Evolutionary conservation across 106 monocot species (phyloP), one percentile per base, ranked within the genome.

Genomic region (Allium cepa): DNA sequence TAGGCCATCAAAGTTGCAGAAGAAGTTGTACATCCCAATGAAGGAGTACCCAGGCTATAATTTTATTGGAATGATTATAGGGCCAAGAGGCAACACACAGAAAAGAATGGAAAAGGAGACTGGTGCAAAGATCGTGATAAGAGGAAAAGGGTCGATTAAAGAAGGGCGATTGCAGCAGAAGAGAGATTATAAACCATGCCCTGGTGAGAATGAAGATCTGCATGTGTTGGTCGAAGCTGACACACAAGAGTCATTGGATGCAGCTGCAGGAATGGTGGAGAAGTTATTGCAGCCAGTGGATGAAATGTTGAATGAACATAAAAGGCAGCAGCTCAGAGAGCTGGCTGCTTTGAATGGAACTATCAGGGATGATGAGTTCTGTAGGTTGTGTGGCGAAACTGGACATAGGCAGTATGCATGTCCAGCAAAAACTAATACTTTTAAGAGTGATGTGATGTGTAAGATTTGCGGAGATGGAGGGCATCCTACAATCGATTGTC

Each of bases 91-190:
- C 7, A 97, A 97, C 76, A 97, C 97, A 0, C 97, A 97, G 82
- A 97, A 97, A 75, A 70, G 97, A 53, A 97, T 97, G 97, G 97
- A 97, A 81, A 97, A 87, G 72, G 97, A 97, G 75, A 97, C 97
- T 4, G 97, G 97, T 15, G 89, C 96, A 8, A 91, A 96, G 82
- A 96, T 96, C 64, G 92, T 96, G 12, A 92, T 96, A 47, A 71
- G 96, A n/a, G 96, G 96, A 0, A 96, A 92, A 50, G 96, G 96
- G 6, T 92, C 88, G 0, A 67, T 88, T 16, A 96, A 96, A 73
- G 96, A 96, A 79, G 92, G 96, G 16, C 88, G 86, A 28, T 62
- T 92, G 68, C 92, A 82, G 71, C 96, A 96, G 81, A 96, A 96
- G 82, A 73, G 92, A 69, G 92, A 96, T 61, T 45, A 79, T 65